Evolutionary conservation across 768 basidiomycete species (phyloP).

Genomic region (Termitomyces sp.): DNA sequence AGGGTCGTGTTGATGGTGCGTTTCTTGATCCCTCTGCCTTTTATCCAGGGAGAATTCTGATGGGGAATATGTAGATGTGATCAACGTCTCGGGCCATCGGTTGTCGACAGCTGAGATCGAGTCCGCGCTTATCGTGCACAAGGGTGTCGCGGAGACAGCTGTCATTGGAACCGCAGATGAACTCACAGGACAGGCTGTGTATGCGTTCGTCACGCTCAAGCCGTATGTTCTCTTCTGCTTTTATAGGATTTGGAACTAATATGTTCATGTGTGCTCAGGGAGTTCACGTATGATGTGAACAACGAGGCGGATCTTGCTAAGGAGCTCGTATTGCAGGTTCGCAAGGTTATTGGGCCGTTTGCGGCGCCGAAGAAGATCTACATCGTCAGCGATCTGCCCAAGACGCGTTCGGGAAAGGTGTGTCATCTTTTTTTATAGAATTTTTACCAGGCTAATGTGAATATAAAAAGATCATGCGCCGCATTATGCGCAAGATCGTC

Average conservation of each 20-base stretch:
- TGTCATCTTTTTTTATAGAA: slow-evolving; percentile 13
- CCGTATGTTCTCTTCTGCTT: slow-evolving; percentile 52
- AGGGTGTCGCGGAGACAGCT: slow-evolving; percentile 95
- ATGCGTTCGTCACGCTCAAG: slow-evolving; percentile 91
- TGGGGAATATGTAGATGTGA: slow-evolving; percentile 62
- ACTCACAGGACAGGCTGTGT: slow-evolving; percentile 91
- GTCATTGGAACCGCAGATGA: slow-evolving; percentile 87
- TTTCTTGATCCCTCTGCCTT: neutral
- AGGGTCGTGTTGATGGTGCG: slow-evolving; percentile 90
- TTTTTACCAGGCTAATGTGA: neutral
- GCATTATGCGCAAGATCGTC: slow-evolving; percentile 95
- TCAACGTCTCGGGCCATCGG: slow-evolving; percentile 97
- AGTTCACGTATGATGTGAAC: slow-evolving; percentile 71
- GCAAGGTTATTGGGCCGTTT: slow-evolving; percentile 97
- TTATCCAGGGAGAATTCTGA: neutral
- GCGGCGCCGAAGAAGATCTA: slow-evolving; percentile 93
- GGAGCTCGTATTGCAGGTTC: slow-evolving; percentile 91
- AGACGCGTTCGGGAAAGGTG: slow-evolving; percentile 94
- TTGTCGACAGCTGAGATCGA: slow-evolving; percentile 98
- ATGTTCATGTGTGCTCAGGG: slow-evolving; percentile 29
- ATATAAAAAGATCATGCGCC: slow-evolving; percentile 74
- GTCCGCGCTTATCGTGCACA: slow-evolving; percentile 91
- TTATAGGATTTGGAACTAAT: neutral
- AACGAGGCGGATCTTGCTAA: slow-evolving; percentile 73
- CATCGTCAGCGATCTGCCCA: slow-evolving; percentile 82